Conservation (phyloP, 768 basidiomycete species). For the Strobilomyces confusus region DNA sequence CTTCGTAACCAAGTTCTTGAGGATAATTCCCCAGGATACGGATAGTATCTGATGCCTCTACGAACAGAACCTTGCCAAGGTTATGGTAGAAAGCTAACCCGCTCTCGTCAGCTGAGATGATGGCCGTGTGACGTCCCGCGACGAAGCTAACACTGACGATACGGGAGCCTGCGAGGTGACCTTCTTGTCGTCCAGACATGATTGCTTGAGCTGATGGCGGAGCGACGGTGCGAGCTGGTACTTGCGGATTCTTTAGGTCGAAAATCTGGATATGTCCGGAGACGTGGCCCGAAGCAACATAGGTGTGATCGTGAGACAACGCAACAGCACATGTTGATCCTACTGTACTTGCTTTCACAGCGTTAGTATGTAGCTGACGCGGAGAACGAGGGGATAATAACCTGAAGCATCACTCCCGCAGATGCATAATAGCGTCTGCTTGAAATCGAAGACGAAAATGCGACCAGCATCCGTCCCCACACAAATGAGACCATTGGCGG, state of each 20-base stretch:
- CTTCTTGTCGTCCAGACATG: slow-evolving; percentile 75
- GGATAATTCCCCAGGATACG: slow-evolving; percentile 93
- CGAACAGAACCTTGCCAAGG: slow-evolving; percentile 88
- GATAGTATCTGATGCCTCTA: slow-evolving; percentile 91
- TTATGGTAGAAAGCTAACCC: slow-evolving; percentile 96
- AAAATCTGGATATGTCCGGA: slow-evolving; percentile 84
- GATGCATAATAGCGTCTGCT: slow-evolving; percentile 75
- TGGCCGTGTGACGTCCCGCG: slow-evolving; percentile 86
- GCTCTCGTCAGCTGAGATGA: slow-evolving; percentile 84
- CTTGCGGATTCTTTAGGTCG: slow-evolving; percentile 66
- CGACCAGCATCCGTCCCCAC: slow-evolving; percentile 81
- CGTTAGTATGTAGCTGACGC: slow-evolving; percentile 18
- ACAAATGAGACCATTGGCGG: slow-evolving; percentile 85
- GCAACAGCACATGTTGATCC: slow-evolving; percentile 87
- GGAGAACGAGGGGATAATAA: slow-evolving; percentile 31
- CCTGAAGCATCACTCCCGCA: slow-evolving; percentile 70
- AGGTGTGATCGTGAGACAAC: slow-evolving; percentile 92
- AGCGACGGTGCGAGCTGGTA: slow-evolving; percentile 62
- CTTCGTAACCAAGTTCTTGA: slow-evolving; percentile 32
- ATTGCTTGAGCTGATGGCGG: slow-evolving; percentile 70
- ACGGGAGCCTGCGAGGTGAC: slow-evolving; percentile 75
- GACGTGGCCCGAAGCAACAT: slow-evolving; percentile 82
- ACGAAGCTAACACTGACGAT: slow-evolving; percentile 85
- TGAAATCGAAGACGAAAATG: slow-evolving; percentile 84
- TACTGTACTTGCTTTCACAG: slow-evolving; percentile 47